These are phyloP conservation scores for Musa balbisiana DNA, from an alignment of 202 grass and related monocot genomes.

Conservation along the genomic window DNA sequence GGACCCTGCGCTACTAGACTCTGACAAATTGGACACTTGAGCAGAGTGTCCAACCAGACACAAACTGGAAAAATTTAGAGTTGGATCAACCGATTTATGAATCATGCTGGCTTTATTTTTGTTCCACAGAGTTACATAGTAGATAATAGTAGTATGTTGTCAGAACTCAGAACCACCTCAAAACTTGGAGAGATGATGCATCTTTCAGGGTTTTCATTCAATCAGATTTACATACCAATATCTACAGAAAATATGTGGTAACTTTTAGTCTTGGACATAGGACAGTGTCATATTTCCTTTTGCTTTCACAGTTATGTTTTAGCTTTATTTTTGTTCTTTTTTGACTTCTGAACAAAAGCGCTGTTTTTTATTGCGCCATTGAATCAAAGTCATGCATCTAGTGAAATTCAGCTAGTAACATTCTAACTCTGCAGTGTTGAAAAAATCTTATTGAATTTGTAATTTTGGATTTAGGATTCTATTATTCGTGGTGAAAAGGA, in stretches of 20 bases:
- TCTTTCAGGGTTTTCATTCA: not conserved
- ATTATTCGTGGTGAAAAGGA: constrained; percentile 83
- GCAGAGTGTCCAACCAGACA: no score
- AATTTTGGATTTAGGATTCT: constrained; percentile 63
- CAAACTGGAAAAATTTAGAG: no score
- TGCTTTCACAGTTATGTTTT: no score
- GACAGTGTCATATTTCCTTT: no score
- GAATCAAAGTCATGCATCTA: not conserved
- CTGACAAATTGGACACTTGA: no score
- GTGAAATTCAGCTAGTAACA: not conserved
- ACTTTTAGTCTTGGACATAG: not conserved
- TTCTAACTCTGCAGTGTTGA: constrained; percentile 14
- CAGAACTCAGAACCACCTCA: not conserved
- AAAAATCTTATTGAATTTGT: constrained; percentile 6
- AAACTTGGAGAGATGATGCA: not conserved
- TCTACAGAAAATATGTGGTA: not conserved
- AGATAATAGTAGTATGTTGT: not conserved
- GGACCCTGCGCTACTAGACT: no score
- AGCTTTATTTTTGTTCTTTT: not conserved
- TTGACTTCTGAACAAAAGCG: not conserved
- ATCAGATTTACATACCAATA: not conserved
- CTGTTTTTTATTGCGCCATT: not conserved
- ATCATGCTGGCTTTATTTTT: no score
- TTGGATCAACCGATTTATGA: no score
- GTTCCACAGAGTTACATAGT: not conserved